Evolutionary conservation across 495 filamentous ascomycete species (phyloP), one percentile per base, ranked within the genome.

Genomic region (Xylona heveae): DNA sequence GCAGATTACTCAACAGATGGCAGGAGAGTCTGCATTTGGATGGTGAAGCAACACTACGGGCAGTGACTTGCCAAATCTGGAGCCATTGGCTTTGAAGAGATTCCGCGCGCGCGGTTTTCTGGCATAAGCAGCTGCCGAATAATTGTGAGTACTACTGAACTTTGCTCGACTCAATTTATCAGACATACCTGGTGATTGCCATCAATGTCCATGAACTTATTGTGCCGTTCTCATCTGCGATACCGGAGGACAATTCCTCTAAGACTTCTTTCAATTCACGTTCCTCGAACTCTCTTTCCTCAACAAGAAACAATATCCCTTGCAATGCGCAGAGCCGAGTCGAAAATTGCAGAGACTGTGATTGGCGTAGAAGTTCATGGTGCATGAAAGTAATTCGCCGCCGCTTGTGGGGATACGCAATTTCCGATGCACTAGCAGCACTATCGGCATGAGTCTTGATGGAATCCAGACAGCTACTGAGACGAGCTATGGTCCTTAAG

Each of bases 21-120:
- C 81, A 85, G 24, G 88, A 81, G 34, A 78, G 68, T 36, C 88
- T 71, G 28, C 76, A 88, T 7, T 68, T 78, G 2, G 55, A 46
- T 25, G 71, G 61, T 19, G 77, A 72, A 24, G 71, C 74, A 18
- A 88, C 57, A 35, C 66, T 66, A 19, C 83, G 68, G 25, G 64
- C 63, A 19, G 74, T 64, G 6, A 80, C 51, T 34, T 82, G 72
- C 76, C 82, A 90, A 23, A 68, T 58, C 37, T 74, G 67, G 22
- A 64, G 57, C 85, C 84, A 94, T 19, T 52, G 40, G 8, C 26
- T 24, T 31, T 42, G 52, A 5, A 72, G 25, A 7, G 35, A 36
- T 5, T 46, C 26, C 6, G 34, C 35, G 20, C 43, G 37, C 19
- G 53, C 52, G 42, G 39, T 19, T 19, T 28, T 34, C 30, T 68